phyloP scores from a whole-genome alignment of 78 protist genomes.

The Dictyostelium intermedium region DNA sequence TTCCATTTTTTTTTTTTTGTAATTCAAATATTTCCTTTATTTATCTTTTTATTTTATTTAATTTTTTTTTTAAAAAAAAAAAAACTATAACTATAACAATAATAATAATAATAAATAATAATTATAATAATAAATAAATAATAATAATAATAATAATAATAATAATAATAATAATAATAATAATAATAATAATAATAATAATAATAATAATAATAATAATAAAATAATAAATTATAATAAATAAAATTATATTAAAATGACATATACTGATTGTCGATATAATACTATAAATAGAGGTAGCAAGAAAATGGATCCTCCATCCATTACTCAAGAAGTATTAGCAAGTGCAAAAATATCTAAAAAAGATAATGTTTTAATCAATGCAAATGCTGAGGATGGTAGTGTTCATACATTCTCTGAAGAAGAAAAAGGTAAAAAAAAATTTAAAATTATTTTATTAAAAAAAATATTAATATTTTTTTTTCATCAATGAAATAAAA shows the following conservation, averaged over 20 bases:
- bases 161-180: too few species aligned
- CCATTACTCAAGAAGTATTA: slow-evolving; percentile 5
- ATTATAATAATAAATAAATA: background rate
- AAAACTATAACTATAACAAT: too few species aligned
- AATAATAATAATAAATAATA: background rate
- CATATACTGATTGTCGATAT: background rate
- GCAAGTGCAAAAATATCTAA: slow-evolving; percentile 15
- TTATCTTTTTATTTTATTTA: too few species aligned
- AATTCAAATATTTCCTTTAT: too few species aligned
- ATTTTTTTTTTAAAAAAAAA: too few species aligned
- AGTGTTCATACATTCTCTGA: slow-evolving; percentile 68
- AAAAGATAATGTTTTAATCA: slow-evolving; percentile 37
- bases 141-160: too few species aligned
- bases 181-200: too few species aligned
- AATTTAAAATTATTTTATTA: background rate
- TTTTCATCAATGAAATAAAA: background rate
- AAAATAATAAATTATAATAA: too few species aligned
- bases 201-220: too few species aligned
- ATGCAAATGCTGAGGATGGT: slow-evolving; percentile 65
- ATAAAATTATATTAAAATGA: background rate
- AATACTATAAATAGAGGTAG: slow-evolving; percentile 5
- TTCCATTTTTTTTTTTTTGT: too few species aligned
- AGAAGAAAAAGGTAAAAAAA: slow-evolving; percentile 57
- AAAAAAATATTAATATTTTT: background rate
- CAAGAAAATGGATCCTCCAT: slow-evolving; percentile 27